phyloP scores from a whole-genome alignment of 805 yeast species.

The Wickerhamiella qilinensis region DNA sequence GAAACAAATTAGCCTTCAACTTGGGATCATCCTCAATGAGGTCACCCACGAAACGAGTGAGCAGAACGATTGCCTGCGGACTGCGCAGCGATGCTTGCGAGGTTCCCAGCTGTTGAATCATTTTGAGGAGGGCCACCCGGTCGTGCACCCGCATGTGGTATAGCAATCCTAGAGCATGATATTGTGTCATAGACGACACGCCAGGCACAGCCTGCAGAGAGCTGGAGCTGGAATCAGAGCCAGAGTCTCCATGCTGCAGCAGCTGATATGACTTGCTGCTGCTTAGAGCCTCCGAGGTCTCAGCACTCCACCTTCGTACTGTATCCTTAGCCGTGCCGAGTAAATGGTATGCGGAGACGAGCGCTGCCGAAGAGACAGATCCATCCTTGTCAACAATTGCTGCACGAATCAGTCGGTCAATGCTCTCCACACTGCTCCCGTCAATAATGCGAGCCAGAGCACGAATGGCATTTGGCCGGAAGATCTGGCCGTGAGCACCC shows the following conservation, averaged over 20 bases:
- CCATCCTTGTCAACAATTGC: conserved; percentile 87
- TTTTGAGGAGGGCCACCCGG: conserved; percentile 80
- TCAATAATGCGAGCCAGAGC: conserved; percentile 82
- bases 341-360: conserved; percentile 78
- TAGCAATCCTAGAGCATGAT: conserved; percentile 85
- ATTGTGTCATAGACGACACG: conserved; percentile 68
- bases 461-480: conserved; percentile 89
- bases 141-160: conserved; percentile 82
- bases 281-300: conserved; percentile 77
- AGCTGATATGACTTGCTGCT: conserved; percentile 30
- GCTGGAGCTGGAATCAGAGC: conserved; percentile 13
- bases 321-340: conserved; percentile 82
- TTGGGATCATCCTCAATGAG: conserved; percentile 58
- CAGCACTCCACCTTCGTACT: conserved; percentile 86
- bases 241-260: conserved; percentile 23
- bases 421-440: conserved; percentile 68
- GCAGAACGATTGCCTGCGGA: conserved; percentile 71
- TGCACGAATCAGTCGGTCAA: conserved; percentile 82
- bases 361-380: conserved; percentile 80
- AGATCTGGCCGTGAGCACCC: conserved; percentile 57
- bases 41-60: conserved; percentile 67
- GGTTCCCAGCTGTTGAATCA: conserved; percentile 59
- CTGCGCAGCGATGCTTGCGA: conserved; percentile 46
- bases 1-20: conserved; percentile 40
- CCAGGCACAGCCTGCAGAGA: conserved; percentile 19